Conservation (phyloP, 192 early-diverging fungal genomes). For the Pilaira anomala region DNA sequence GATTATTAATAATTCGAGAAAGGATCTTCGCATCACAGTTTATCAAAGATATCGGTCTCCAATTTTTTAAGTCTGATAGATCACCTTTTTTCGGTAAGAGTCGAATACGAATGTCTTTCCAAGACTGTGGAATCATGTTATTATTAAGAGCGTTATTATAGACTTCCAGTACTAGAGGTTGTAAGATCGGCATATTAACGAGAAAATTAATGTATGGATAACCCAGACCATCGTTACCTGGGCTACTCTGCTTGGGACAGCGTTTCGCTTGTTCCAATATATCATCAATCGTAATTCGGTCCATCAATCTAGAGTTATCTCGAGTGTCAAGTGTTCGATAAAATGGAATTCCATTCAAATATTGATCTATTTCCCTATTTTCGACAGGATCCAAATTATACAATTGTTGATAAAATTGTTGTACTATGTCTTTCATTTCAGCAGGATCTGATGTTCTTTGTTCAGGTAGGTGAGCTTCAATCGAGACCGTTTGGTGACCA, state of each 20-base stretch:
- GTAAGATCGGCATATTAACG: no score
- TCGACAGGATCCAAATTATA: no score
- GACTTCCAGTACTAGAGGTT: not conserved
- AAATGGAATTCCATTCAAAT: no score
- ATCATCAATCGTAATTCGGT: not conserved
- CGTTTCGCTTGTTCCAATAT: not conserved
- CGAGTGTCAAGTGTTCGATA: not conserved
- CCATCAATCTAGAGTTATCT: not conserved
- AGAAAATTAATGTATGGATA: not conserved
- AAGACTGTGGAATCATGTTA: not conserved
- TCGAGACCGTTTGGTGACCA: no score
- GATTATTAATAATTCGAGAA: not conserved
- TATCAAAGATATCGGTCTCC: no score
- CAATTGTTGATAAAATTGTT: no score
- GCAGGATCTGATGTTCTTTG: no score
- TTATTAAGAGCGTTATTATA: not conserved
- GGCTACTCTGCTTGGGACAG: not conserved
- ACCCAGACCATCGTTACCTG: not conserved
- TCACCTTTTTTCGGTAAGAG: constrained; percentile 25
- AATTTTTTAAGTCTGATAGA: constrained; percentile 7
- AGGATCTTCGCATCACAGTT: constrained; percentile 14
- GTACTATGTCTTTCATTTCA: no score
- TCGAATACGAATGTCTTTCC: constrained; percentile 7
- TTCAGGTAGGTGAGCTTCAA: no score
- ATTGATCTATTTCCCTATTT: no score